A percentile compares a stretch with the other conserved stretches of the same genome.
phyloP scores from a whole-genome alignment of 2,329 filamentous ascomycete genomes.

The Aotearoamyces nothofagi region DNA sequence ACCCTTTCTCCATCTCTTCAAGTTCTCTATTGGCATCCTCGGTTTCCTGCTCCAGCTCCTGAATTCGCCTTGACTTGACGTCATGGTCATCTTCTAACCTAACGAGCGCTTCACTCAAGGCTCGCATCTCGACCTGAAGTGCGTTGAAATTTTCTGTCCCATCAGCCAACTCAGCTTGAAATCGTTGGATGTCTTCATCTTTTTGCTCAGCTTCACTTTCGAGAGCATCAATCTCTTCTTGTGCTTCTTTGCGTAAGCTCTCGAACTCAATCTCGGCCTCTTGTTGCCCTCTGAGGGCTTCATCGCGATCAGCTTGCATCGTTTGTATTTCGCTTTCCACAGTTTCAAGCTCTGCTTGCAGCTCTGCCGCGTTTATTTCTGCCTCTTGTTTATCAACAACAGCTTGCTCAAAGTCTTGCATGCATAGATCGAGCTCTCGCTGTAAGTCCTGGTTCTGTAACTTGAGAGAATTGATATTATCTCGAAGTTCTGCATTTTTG shows the following conservation, averaged over 20 bases:
- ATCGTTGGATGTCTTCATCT: conserved; percentile 51
- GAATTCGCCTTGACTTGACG: conserved; percentile 61
- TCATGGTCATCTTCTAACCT: conserved; percentile 82
- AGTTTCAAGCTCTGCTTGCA: conserved; percentile 70
- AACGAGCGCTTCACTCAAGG: conserved; percentile 74
- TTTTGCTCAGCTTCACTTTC: conserved; percentile 61
- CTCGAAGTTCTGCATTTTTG: conserved; percentile 67
- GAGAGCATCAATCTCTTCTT: conserved; percentile 50
- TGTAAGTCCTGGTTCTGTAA: conserved; percentile 83
- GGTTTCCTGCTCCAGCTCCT: conserved; percentile 70
- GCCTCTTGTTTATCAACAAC: conserved; percentile 46
- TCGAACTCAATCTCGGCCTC: conserved; percentile 45
- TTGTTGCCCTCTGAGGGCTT: conserved; percentile 54
- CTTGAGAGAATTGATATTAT: conserved; percentile 74
- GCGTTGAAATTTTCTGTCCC: conserved; percentile 77
- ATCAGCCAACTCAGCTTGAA: conserved; percentile 59
- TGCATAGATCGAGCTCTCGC: conserved; percentile 63
- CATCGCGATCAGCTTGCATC: conserved; percentile 72
- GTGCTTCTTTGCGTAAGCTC: conserved; percentile 43
- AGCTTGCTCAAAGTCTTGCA: conserved; percentile 64
- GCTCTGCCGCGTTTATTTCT: conserved; percentile 39
- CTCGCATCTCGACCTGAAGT: conserved; percentile 88
- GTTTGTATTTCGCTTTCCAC: conserved; percentile 67
- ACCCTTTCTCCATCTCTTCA: conserved; percentile 68
- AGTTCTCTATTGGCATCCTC: conserved; percentile 75